Percentiles rank a stretch among this genome's conserved stretches.
phyloP scores from a whole-genome alignment of 768 basidiomycete genomes.

The Phlegmacium glaucopus region DNA sequence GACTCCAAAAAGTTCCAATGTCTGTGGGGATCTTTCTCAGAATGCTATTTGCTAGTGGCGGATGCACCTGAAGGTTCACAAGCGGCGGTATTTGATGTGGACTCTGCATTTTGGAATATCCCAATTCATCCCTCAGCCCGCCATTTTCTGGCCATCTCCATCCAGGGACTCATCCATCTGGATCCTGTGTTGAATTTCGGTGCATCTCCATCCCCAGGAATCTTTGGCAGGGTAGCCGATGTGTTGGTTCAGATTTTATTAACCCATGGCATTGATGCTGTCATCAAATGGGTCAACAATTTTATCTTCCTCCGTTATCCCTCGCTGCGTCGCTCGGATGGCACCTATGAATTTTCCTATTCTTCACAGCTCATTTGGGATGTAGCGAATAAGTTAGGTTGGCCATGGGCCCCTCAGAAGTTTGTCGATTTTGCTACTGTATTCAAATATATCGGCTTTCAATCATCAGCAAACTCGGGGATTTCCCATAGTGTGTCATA shows the following conservation, averaged over 20 bases:
- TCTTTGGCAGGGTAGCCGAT: constrained; percentile 26
- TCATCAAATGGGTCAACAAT: constrained; percentile 24
- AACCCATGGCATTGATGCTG: not conserved
- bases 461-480: too few species aligned
- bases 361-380: constrained; percentile 16
- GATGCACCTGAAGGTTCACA: constrained; percentile 29
- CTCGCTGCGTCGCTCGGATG: too few species aligned
- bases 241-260: constrained; percentile 19
- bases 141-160: constrained; percentile 17
- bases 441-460: constrained; percentile 4
- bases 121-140: constrained; percentile 26
- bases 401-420: constrained; percentile 8
- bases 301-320: constrained; percentile 15
- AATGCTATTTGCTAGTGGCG: too few species aligned
- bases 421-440: not conserved
- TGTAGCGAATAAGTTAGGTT: not conserved
- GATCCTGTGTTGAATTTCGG: constrained; percentile 26
- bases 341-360: constrained; percentile 5
- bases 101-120: constrained; percentile 27
- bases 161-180: constrained; percentile 16
- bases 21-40: too few species aligned
- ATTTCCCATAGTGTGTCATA: too few species aligned
- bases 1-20: too few species aligned
- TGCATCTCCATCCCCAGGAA: constrained; percentile 13
- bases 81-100: constrained; percentile 33